Conservation (phyloP, 2,329 filamentous ascomycete species). For the Hypoxylon sp. region DNA sequence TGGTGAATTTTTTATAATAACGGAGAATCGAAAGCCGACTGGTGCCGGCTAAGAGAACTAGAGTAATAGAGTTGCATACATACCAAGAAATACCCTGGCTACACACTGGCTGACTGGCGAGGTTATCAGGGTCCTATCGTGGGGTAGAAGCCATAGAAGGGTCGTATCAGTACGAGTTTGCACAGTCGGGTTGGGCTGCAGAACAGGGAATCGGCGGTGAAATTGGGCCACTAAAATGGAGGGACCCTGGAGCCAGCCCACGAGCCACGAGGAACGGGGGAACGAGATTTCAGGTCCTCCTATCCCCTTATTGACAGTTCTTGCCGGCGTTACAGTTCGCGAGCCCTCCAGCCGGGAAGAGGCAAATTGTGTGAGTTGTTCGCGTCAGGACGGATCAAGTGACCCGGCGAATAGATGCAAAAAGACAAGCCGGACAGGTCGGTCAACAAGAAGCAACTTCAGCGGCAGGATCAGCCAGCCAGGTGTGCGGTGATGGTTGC, state of each 20-base stretch:
- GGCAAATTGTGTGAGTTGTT: conserved; percentile 40
- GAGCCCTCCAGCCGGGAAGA: conserved; percentile 40
- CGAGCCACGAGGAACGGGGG: conserved; percentile 44
- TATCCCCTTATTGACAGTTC: conserved; percentile 23
- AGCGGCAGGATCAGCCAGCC: conserved; percentile 5
- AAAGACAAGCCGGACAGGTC: conserved; percentile 30
- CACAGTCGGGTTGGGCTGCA: conserved; percentile 53
- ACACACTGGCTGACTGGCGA: conserved; percentile 79
- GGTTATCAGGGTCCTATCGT: conserved; percentile 65
- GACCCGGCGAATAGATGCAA: conserved; percentile 21
- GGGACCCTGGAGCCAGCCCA: conserved; percentile 39
- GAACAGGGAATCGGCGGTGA: conserved; percentile 50
- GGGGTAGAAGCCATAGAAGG: conserved; percentile 69
- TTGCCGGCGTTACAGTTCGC: conserved; percentile 26
- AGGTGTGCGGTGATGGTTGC: conserved; percentile 25
- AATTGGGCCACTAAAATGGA: conserved; percentile 51
- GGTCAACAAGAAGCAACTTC: conserved; percentile 19
- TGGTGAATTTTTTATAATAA: conserved; percentile 43
- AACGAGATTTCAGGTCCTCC: conserved; percentile 16
- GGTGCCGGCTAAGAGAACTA: conserved; percentile 27
- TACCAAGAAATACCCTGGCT: conserved; percentile 71
- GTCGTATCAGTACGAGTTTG: conserved; percentile 37
- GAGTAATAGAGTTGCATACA: conserved; percentile 29
- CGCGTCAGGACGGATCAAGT: conserved; percentile 35
- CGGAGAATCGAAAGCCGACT: conserved; percentile 43